phyloP scores from a whole-genome alignment of 805 yeast genomes.

The Candida hungchunana region DNA sequence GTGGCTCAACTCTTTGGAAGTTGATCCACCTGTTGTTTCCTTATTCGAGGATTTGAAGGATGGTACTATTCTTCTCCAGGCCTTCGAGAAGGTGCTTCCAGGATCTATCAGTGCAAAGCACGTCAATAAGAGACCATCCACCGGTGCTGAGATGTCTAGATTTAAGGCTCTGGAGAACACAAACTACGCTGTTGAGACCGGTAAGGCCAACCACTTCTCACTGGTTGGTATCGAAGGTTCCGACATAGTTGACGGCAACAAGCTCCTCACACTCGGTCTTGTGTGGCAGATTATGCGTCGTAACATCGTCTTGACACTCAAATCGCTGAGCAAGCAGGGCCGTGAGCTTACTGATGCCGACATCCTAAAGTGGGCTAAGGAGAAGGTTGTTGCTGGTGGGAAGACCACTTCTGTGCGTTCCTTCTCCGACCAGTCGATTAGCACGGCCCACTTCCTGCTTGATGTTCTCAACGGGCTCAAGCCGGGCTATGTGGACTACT shows the following conservation, averaged over 20 bases:
- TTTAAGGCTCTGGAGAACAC: slow-evolving; percentile 96
- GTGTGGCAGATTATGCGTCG: slow-evolving; percentile 99
- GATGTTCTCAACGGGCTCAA: slow-evolving; percentile 91
- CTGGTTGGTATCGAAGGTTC: slow-evolving; percentile 98
- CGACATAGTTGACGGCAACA: slow-evolving; percentile 92
- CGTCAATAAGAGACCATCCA: slow-evolving; percentile 78
- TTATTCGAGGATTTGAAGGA: slow-evolving; percentile 93
- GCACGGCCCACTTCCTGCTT: slow-evolving; percentile 76
- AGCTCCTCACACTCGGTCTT: slow-evolving; percentile 81
- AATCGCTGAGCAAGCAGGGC: slow-evolving; percentile 61
- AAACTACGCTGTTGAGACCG: slow-evolving; percentile 97
- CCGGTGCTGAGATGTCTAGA: slow-evolving; percentile 73
- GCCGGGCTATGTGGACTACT: slow-evolving; percentile 97
- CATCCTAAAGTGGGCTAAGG: slow-evolving; percentile 91
- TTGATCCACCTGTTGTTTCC: slow-evolving; percentile 88
- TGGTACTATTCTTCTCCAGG: slow-evolving; percentile 84
- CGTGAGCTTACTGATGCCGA: slow-evolving; percentile 78
- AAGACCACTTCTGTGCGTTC: slow-evolving; percentile 69
- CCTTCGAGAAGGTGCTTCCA: slow-evolving; percentile 93
- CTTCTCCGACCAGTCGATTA: slow-evolving; percentile 74
- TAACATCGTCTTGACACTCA: slow-evolving; percentile 82
- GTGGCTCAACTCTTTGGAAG: slow-evolving; percentile 96
- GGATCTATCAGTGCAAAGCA: slow-evolving; percentile 78
- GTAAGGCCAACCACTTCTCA: slow-evolving; percentile 88
- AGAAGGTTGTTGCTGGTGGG: slow-evolving; percentile 81